Conservation (phyloP, 2,329 filamentous ascomycete genomes). For the Pezizomycotina sp. region DNA sequence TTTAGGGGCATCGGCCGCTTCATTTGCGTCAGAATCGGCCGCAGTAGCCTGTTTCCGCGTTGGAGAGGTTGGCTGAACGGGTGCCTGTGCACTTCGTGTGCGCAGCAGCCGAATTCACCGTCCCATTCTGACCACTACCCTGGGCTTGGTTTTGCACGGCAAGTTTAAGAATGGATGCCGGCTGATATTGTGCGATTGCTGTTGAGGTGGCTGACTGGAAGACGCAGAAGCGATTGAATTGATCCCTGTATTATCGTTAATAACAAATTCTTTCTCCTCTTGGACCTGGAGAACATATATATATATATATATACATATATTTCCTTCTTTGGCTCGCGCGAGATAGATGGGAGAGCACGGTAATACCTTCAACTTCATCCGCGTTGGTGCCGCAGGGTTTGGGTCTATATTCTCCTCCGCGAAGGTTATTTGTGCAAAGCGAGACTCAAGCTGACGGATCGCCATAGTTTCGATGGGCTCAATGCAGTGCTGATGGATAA, state of each 20-base stretch:
- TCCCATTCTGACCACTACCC: too few relatives aligned
- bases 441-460: constrained; percentile 24
- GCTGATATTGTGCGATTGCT: constrained; percentile 18
- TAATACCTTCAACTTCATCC: constrained; percentile 19
- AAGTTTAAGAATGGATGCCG: constrained; percentile 24
- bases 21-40: constrained; percentile 7
- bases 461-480: constrained; percentile 15
- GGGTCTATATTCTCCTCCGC: constrained; percentile 23
- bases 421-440: constrained; percentile 20
- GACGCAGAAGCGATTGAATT: constrained; percentile 21
- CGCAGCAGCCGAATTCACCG: too few relatives aligned
- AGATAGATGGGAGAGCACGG: neutral
- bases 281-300: constrained; percentile 4
- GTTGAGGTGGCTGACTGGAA: constrained; percentile 24
- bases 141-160: constrained; percentile 25
- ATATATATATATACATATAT: constrained; percentile 5
- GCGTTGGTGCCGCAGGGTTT: constrained; percentile 14
- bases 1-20: constrained; percentile 15
- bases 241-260: constrained; percentile 10
- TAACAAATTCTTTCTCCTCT: too few relatives aligned
- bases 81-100: too few relatives aligned
- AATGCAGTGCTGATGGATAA: constrained; percentile 2
- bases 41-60: constrained; percentile 9
- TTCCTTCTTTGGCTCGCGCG: neutral
- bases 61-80: constrained; percentile 8